Evolutionary conservation across 768 basidiomycete species (phyloP).

Genomic region (Russula foetens): DNA sequence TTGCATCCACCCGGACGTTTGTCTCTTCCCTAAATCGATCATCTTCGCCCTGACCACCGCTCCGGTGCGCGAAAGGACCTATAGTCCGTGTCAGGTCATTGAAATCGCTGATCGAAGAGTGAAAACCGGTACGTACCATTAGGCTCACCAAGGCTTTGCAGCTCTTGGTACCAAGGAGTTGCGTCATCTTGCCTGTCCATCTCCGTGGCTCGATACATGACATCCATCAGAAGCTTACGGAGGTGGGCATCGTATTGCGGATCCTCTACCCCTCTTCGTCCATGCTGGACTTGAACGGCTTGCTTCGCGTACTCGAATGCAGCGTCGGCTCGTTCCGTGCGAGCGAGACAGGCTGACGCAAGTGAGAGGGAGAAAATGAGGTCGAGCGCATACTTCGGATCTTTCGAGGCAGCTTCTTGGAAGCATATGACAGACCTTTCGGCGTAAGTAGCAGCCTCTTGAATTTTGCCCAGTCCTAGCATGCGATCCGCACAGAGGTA

Average conservation of each 20-base stretch:
- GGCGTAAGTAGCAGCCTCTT: slow-evolving; percentile 2
- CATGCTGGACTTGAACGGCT: slow-evolving; percentile 5
- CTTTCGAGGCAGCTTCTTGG: not conserved
- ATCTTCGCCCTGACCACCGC: not conserved
- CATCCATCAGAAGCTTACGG: slow-evolving; percentile 1
- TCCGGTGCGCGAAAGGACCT: not conserved
- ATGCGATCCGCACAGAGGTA: slow-evolving; percentile 10
- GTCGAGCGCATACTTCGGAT: slow-evolving; percentile 1
- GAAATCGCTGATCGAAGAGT: not conserved
- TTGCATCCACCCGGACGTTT: slow-evolving; percentile 1
- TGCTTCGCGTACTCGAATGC: slow-evolving; percentile 9
- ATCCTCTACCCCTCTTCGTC: not conserved
- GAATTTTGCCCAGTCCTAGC: slow-evolving; percentile 4
- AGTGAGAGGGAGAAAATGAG: slow-evolving; percentile 12
- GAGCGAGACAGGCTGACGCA: slow-evolving; percentile 9
- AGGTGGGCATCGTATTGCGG: not conserved
- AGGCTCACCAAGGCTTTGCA: not conserved
- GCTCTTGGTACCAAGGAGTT: not conserved
- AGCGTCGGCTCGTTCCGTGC: not conserved
- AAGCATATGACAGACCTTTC: slow-evolving; percentile 8
- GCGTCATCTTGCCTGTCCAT: not conserved
- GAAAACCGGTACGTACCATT: not conserved
- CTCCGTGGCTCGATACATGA: slow-evolving; percentile 2
- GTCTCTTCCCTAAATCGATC: not conserved
- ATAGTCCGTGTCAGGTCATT: not conserved